Base-by-base conservation (phyloP, 495 filamentous ascomycete genomes). In the Annulohypoxylon maeteangense region DNA sequence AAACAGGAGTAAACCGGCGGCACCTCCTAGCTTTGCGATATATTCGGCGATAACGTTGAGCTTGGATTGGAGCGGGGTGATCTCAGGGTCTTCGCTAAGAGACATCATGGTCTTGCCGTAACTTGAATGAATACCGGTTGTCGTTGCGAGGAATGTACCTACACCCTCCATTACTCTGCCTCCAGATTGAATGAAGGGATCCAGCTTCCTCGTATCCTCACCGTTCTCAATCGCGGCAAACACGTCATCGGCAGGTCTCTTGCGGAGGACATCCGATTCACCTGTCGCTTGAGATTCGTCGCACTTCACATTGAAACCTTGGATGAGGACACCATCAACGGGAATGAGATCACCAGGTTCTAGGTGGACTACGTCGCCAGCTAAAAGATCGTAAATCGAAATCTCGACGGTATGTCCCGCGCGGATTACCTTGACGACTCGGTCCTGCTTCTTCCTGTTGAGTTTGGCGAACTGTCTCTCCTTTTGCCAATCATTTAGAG, bases 31-130 rank as follows among this genome's bases (percentile, higher is more conserved):
- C 78, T 98, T 97, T 12, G 95, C 94, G 61, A 98, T 98, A 72
- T 93, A 93, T 76, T 95, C 92, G 42, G 95, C 95, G 58, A 98
- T 87, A 38, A 91, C 84, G 73, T 96, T 97, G 70, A 98, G 86
- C 80, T 98, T 98, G 6, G 90, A 90, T 79, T 98, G 95, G 40
- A 98, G 83, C n/a, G 95, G 95, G 8, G 95, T 98, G 10, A 93
- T 93, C 72, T 98, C 94, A 68, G 89, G 90, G 65, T 95, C 92
- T 64, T 97, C 93, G 62, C 91, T 91, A 25, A 98, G 86, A 50
- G 93, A 90, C 93, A 98, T 95, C 87, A 98, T 89, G 32, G 93
- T 97, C 75, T 93, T 95, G 65, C 95, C 95, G 76, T 94, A 93
- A 58, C 88, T 92, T 4, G 94, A 93, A 78, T 97, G 85, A n/a